phyloP scores from a whole-genome alignment of 129 eudicot genomes.

The Logfia minima region DNA sequence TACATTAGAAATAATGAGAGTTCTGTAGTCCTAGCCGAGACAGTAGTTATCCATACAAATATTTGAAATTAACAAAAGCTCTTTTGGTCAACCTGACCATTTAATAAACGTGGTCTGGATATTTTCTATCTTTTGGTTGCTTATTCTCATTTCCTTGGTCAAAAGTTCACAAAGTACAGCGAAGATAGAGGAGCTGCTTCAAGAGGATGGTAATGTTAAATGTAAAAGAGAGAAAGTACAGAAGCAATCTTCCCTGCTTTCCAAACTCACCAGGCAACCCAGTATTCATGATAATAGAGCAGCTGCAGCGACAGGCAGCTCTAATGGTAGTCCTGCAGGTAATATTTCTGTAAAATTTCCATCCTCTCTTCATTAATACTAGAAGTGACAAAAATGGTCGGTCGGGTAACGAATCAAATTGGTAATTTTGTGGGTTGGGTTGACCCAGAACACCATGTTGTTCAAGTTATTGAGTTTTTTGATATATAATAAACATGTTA shows the following conservation, averaged over 20 bases:
- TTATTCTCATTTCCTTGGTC: slow-evolving; percentile 12
- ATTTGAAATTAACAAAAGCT: neutral
- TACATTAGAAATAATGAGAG: neutral
- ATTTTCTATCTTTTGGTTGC: neutral
- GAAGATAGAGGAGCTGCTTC: slow-evolving; percentile 86
- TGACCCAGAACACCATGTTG: neutral
- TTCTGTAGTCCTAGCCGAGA: neutral
- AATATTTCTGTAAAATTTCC: neutral
- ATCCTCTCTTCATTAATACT: neutral
- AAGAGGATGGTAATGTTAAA: slow-evolving; percentile 89
- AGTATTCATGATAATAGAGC: slow-evolving; percentile 94
- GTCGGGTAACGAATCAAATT: too few relatives aligned
- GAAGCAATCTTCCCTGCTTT: slow-evolving; percentile 87
- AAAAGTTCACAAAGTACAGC: slow-evolving; percentile 76
- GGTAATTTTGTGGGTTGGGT: neutral
- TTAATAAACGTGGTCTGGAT: neutral
- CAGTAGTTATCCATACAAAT: neutral
- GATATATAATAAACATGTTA: neutral
- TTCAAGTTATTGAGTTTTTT: neutral
- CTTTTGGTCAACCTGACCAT: neutral
- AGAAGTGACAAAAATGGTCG: neutral
- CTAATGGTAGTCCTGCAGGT: slow-evolving; percentile 72
- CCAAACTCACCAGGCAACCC: slow-evolving; percentile 83
- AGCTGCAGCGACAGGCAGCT: slow-evolving; percentile 67
- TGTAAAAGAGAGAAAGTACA: slow-evolving; percentile 74